Evolutionary conservation across 345 rosid species (phyloP).

Genomic region (Leavenworthia alabamica): DNA sequence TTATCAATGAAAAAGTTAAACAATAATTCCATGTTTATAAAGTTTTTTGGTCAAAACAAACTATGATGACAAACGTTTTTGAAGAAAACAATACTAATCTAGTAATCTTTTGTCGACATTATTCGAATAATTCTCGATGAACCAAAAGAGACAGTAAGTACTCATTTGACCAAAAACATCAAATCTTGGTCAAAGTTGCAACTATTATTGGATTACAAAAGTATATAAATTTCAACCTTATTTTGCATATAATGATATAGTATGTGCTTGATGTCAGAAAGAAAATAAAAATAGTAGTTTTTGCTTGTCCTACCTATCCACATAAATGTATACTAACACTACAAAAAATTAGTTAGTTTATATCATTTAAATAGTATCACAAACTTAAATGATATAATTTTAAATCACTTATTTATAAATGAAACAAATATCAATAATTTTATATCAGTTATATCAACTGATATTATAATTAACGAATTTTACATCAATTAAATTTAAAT

Average conservation of each 20-base stretch:
- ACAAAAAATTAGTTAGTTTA: too few relatives aligned
- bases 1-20: neutral
- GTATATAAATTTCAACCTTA: neutral
- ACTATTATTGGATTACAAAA: neutral
- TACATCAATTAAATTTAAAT: too few relatives aligned
- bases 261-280: neutral
- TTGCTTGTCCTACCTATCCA: slow-evolving; percentile 1
- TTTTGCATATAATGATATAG: neutral
- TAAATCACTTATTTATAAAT: too few relatives aligned
- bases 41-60: slow-evolving; percentile 14
- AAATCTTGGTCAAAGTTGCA: neutral
- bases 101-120: neutral
- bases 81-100: neutral
- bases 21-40: slow-evolving; percentile 2
- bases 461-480: too few relatives aligned
- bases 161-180: slow-evolving; percentile 15
- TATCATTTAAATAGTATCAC: too few relatives aligned
- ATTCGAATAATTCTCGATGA: neutral
- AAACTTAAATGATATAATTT: too few relatives aligned
- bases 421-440: too few relatives aligned
- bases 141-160: slow-evolving; percentile 9
- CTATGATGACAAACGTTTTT: slow-evolving; percentile 17
- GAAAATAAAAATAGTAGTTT: neutral
- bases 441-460: too few relatives aligned
- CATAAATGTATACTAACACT: slow-evolving; percentile 1